Conservation (phyloP, 225 moss, liverwort and hornwort genomes). For the Physcomitrium patens region DNA sequence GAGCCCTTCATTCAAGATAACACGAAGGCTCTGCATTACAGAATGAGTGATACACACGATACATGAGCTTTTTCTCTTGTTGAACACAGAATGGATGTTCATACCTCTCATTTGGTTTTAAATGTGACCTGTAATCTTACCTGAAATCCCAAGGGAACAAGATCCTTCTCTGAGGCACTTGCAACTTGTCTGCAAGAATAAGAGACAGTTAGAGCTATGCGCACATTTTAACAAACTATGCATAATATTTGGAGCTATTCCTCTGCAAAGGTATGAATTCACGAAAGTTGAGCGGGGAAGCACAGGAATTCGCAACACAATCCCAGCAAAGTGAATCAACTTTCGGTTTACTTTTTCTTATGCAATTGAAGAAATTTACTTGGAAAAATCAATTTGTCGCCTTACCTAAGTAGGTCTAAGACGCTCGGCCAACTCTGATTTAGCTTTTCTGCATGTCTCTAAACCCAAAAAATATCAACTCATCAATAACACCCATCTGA, state of each 20-base stretch:
- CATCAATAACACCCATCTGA: not conserved
- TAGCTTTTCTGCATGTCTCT: slow-evolving; percentile 86
- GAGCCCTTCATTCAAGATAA: slow-evolving; percentile 96
- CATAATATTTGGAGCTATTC: not conserved
- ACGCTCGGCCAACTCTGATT: slow-evolving; percentile 64
- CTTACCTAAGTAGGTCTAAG: slow-evolving; percentile 68
- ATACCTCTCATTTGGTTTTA: slow-evolving; percentile 6
- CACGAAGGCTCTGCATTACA: slow-evolving; percentile 76
- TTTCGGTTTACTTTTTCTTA: slow-evolving; percentile 7
- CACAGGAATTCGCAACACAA: slow-evolving; percentile 11
- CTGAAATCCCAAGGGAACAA: slow-evolving; percentile 92
- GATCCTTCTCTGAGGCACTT: slow-evolving; percentile 89
- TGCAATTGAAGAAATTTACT: not conserved
- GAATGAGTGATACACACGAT: slow-evolving; percentile 19
- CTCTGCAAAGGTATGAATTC: slow-evolving; percentile 22
- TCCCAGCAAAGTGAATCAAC: slow-evolving; percentile 2
- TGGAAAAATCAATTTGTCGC: slow-evolving; percentile 7
- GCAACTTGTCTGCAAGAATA: slow-evolving; percentile 69
- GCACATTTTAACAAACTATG: not conserved
- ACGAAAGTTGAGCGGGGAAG: slow-evolving; percentile 21
- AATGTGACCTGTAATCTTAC: slow-evolving; percentile 33
- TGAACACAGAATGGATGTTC: not conserved
- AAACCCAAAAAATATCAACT: slow-evolving; percentile 24
- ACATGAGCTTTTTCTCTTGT: not conserved
- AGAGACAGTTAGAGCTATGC: slow-evolving; percentile 27